phyloP scores from a whole-genome alignment of 108 stramenopile species.

The Epipyxis sp. region DNA sequence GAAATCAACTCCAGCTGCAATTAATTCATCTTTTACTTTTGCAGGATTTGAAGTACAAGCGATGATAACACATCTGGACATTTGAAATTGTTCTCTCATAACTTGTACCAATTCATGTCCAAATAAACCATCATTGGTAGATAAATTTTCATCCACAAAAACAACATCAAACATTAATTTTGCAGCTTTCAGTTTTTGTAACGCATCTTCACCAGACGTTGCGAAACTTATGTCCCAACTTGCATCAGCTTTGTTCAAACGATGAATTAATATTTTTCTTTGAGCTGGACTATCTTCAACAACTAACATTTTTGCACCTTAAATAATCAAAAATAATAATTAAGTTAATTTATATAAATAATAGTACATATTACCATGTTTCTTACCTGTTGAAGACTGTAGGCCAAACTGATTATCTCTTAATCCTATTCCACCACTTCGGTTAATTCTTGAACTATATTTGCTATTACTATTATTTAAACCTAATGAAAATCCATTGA shows the following conservation, averaged over 20 bases:
- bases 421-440: too few species aligned
- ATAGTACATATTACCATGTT: too few species aligned
- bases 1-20: conserved; percentile 21
- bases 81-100: not conserved
- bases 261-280: conserved; percentile 19
- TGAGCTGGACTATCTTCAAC: conserved; percentile 8
- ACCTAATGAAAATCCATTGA: too few species aligned
- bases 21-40: not conserved
- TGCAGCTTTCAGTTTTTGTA: conserved; percentile 5
- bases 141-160: conserved; percentile 30
- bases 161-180: conserved; percentile 1
- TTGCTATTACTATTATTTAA: too few species aligned
- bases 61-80: conserved; percentile 18
- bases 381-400: too few species aligned
- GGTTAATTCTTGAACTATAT: too few species aligned
- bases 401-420: too few species aligned
- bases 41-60: not conserved
- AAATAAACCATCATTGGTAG: not conserved
- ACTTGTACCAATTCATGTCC: conserved; percentile 27
- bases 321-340: too few species aligned
- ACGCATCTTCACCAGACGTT: conserved; percentile 18
- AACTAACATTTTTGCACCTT: conserved; percentile 12
- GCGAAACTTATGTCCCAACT: conserved; percentile 15
- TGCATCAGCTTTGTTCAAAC: conserved; percentile 5
- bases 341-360: too few species aligned